These are phyloP conservation scores for Tagetes patula DNA, from an alignment of 129 eudicot genomes.

Conservation along the genomic window DNA sequence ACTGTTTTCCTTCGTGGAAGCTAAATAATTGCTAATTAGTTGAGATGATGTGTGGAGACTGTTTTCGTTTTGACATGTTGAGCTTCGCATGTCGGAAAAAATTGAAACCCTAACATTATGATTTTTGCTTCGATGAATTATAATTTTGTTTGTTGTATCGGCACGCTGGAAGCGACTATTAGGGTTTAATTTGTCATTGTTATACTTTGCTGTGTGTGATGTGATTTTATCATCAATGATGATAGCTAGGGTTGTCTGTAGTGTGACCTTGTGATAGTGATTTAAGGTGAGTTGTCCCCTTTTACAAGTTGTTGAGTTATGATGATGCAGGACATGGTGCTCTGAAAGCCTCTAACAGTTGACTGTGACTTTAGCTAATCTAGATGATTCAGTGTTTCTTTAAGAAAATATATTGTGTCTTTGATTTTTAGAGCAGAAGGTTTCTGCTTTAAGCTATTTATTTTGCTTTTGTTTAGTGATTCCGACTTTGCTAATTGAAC, in stretches of 20 bases:
- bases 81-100: constrained; percentile 18
- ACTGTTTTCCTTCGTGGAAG: not conserved
- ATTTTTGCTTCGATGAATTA: not conserved
- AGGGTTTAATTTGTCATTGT: constrained; percentile 23
- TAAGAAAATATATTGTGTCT: constrained; percentile 4
- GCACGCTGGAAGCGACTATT: constrained; percentile 11
- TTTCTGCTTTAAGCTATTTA: constrained; percentile 20
- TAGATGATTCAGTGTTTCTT: constrained; percentile 15
- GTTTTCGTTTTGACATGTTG: constrained; percentile 15
- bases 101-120: constrained; percentile 25
- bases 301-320: constrained; percentile 3
- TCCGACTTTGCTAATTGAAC: constrained; percentile 24
- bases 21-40: not conserved
- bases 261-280: constrained; percentile 1
- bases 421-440: not conserved
- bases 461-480: constrained; percentile 17
- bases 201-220: constrained; percentile 1
- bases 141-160: not conserved
- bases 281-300: not conserved
- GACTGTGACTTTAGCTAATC: constrained; percentile 17
- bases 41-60: not conserved
- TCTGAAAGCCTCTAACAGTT: constrained; percentile 23
- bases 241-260: constrained; percentile 12
- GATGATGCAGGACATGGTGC: constrained; percentile 31
- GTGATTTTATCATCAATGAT: constrained; percentile 8